Conservation (phyloP, 2,329 filamentous ascomycete genomes). For the Stagonosporopsis vannaccii region DNA sequence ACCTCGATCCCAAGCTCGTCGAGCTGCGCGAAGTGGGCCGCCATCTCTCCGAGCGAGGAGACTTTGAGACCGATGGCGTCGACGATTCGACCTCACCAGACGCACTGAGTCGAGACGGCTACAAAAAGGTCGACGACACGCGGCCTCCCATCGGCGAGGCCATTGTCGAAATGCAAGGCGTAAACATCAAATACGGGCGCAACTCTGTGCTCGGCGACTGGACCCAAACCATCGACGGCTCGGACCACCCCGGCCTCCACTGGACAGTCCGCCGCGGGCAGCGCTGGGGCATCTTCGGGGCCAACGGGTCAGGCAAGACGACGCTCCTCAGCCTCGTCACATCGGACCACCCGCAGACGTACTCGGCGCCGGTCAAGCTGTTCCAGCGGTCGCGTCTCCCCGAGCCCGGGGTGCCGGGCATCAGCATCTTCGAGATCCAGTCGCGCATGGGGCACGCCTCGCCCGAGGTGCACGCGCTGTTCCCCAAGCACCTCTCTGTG, state of each 20-base stretch:
- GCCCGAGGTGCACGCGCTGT: conserved; percentile 92
- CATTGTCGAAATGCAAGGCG: conserved; percentile 86
- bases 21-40: conserved; percentile 39
- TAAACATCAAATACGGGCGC: conserved; percentile 79
- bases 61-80: conserved; percentile 30
- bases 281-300: conserved; percentile 90
- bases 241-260: conserved; percentile 68
- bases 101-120: conserved; percentile 43
- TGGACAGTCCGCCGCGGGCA: conserved; percentile 87
- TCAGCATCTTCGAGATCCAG: conserved; percentile 94
- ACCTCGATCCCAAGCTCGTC: conserved; percentile 28
- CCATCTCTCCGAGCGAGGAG: conserved; percentile 37
- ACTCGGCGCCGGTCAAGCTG: conserved; percentile 83
- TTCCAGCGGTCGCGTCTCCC: conserved; percentile 86
- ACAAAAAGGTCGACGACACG: conserved; percentile 31
- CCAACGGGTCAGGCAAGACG: conserved; percentile 95
- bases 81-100: conserved; percentile 3
- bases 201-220: conserved; percentile 84
- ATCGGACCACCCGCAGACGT: conserved; percentile 94
- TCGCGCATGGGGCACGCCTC: conserved; percentile 89
- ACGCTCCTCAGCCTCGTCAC: conserved; percentile 91
- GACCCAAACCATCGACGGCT: conserved; percentile 65
- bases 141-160: conserved; percentile 63
- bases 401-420: conserved; percentile 71
- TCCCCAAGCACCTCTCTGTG: conserved; percentile 78